A percentile compares a stretch with the other conserved stretches of the same genome.
phyloP scores from a whole-genome alignment of 768 basidiomycete species.

The Candolleomyces efflorescens region DNA sequence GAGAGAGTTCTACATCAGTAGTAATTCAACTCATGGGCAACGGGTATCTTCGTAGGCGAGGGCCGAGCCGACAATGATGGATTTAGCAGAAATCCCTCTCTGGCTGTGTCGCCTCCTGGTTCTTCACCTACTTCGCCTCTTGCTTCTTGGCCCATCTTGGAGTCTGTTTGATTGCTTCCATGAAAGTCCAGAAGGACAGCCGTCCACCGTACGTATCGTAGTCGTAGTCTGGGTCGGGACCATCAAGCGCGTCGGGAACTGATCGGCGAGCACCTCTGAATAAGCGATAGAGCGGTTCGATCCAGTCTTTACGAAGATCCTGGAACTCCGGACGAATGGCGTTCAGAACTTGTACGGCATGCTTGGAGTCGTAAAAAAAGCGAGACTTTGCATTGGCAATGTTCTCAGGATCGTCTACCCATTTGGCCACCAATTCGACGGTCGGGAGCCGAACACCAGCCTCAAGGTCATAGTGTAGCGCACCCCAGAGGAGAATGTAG shows the following conservation, averaged over 20 bases:
- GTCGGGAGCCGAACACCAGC: neutral
- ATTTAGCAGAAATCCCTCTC: too few species aligned
- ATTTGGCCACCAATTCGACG: neutral
- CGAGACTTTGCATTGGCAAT: neutral
- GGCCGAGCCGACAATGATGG: too few species aligned
- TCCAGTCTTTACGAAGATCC: neutral
- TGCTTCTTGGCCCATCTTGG: neutral
- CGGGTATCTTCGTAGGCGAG: too few species aligned
- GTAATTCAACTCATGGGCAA: too few species aligned
- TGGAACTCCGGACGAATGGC: neutral
- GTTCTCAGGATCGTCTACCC: too few species aligned
- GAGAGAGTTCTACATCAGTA: too few species aligned
- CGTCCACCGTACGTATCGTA: neutral
- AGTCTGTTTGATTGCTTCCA: neutral
- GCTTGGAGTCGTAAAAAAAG: neutral
- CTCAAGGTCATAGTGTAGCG: constrained; percentile 10
- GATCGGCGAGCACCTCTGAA: neutral
- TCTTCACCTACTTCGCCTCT: too few species aligned
- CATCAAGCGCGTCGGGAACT: neutral
- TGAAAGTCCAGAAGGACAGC: neutral
- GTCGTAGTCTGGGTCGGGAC: neutral
- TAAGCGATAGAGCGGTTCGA: neutral
- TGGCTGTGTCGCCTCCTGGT: too few species aligned
- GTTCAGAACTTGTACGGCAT: neutral
- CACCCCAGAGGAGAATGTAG: constrained; percentile 18